Percentiles rank a stretch among this genome's conserved stretches.
Evolutionary conservation across 2,329 filamentous ascomycete genomes (phyloP).

Genomic region (Aspergillus sp.): DNA sequence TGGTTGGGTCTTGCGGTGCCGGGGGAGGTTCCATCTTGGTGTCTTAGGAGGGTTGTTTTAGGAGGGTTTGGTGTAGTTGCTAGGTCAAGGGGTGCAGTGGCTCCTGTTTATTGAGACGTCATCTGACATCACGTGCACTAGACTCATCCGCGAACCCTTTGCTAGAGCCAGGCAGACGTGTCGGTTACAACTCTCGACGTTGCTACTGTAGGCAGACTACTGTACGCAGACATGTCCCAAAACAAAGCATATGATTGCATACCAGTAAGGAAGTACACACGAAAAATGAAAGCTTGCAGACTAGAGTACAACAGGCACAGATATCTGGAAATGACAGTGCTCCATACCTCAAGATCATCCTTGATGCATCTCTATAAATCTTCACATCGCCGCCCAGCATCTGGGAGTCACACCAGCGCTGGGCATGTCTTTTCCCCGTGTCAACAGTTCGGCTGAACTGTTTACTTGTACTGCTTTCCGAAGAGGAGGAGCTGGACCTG

Average conservation of each 20-base stretch:
- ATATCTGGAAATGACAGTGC: constrained; percentile 34
- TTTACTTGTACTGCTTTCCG: constrained; percentile 79
- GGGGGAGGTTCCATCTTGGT: too few relatives aligned
- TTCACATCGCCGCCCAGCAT: constrained; percentile 22
- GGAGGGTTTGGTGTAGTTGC: too few relatives aligned
- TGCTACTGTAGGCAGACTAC: neutral
- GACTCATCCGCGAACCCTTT: too few relatives aligned
- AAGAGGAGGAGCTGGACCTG: constrained; percentile 98
- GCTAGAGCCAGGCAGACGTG: neutral
- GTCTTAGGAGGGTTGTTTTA: too few relatives aligned
- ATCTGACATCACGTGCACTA: too few relatives aligned
- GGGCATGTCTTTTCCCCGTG: constrained; percentile 19
- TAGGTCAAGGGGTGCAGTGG: too few relatives aligned
- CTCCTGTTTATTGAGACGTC: too few relatives aligned
- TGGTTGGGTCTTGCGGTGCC: too few relatives aligned
- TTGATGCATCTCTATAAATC: constrained; percentile 34
- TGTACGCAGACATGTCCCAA: neutral
- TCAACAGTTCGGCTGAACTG: constrained; percentile 12
- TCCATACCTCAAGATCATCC: constrained; percentile 37
- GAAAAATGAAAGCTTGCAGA: constrained; percentile 34
- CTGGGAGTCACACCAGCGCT: constrained; percentile 18
- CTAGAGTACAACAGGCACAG: constrained; percentile 42
- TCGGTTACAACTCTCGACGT: neutral
- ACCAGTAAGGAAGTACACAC: constrained; percentile 15
- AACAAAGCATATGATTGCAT: constrained; percentile 6